A percentile compares a stretch with the other conserved stretches of the same genome.
Conservation (phyloP, 768 basidiomycete genomes). For the Russula foetens region DNA sequence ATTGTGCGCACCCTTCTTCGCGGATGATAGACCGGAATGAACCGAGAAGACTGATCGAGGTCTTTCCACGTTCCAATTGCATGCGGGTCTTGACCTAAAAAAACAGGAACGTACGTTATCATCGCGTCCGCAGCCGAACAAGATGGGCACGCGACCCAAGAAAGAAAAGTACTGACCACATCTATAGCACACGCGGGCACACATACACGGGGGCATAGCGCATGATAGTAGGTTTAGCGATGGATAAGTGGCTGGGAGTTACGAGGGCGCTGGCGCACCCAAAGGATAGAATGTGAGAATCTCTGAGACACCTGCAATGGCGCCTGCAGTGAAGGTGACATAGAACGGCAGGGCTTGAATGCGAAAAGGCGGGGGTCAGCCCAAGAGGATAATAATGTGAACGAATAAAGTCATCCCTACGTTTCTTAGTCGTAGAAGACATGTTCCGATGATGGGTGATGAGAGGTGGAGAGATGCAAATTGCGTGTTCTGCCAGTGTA, state of each 20-base stretch:
- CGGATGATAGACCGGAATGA: conserved; percentile 77
- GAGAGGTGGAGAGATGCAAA: too few relatives aligned
- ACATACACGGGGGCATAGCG: not conserved
- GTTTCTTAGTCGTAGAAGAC: conserved; percentile 16
- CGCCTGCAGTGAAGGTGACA: conserved; percentile 91
- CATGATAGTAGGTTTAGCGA: not conserved
- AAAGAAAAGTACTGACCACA: conserved; percentile 55
- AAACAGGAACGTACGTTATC: conserved; percentile 3
- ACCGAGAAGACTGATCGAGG: conserved; percentile 67
- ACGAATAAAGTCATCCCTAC: not conserved
- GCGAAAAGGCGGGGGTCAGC: not conserved
- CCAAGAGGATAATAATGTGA: not conserved
- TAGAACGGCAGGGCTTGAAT: conserved; percentile 67
- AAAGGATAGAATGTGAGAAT: conserved; percentile 85
- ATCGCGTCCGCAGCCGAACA: not conserved
- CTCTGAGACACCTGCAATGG: conserved; percentile 87
- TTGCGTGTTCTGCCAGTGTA: too few relatives aligned
- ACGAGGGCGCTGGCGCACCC: conserved; percentile 40
- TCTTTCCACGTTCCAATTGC: conserved; percentile 88
- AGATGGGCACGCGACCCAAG: not conserved
- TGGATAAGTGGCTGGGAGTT: not conserved
- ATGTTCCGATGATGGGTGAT: not conserved
- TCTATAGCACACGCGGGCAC: conserved; percentile 35
- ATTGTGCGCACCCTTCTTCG: conserved; percentile 72
- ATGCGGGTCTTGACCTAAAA: conserved; percentile 92